Evolutionary conservation across 208 protist species (phyloP).

Genomic region (Leishmania aethiopica): DNA sequence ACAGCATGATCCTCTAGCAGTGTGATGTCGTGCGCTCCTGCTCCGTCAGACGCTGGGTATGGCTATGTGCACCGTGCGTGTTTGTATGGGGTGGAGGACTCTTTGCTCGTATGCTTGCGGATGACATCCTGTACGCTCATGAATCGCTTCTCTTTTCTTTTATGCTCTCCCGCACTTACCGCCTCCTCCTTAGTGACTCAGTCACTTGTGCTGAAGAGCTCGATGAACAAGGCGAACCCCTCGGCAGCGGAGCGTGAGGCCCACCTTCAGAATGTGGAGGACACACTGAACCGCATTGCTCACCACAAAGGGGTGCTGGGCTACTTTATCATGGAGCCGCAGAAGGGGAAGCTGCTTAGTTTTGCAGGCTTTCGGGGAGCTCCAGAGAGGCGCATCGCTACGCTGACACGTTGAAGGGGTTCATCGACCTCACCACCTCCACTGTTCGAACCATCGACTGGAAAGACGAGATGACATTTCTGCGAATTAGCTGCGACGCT

Average conservation of each 20-base stretch:
- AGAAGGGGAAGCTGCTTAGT: slow-evolving; percentile 57
- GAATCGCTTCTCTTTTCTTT: background rate
- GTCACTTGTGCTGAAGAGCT: slow-evolving; percentile 5
- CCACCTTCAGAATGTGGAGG: slow-evolving; percentile 65
- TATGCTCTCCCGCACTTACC: background rate
- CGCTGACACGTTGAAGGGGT: slow-evolving; percentile 60
- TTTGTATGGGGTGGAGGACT: background rate
- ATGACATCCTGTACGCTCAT: background rate
- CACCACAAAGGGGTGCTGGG: slow-evolving; percentile 79
- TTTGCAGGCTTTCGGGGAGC: slow-evolving; percentile 63
- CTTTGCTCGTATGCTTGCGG: background rate
- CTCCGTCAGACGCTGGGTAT: background rate
- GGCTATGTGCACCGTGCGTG: background rate
- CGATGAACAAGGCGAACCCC: slow-evolving; percentile 30
- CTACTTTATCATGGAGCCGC: slow-evolving; percentile 77
- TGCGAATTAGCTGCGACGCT: slow-evolving; percentile 67
- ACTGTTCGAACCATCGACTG: slow-evolving; percentile 81
- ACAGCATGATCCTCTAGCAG: background rate
- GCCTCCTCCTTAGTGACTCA: slow-evolving; percentile 3
- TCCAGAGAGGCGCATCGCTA: slow-evolving; percentile 50
- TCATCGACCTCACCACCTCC: slow-evolving; percentile 70
- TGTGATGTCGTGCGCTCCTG: background rate
- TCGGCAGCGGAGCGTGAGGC: slow-evolving; percentile 52
- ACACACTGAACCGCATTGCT: slow-evolving; percentile 71
- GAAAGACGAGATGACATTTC: slow-evolving; percentile 81